phyloP scores from a whole-genome alignment of 164 flowering plant genomes.

The Pachysandra terminalis region DNA sequence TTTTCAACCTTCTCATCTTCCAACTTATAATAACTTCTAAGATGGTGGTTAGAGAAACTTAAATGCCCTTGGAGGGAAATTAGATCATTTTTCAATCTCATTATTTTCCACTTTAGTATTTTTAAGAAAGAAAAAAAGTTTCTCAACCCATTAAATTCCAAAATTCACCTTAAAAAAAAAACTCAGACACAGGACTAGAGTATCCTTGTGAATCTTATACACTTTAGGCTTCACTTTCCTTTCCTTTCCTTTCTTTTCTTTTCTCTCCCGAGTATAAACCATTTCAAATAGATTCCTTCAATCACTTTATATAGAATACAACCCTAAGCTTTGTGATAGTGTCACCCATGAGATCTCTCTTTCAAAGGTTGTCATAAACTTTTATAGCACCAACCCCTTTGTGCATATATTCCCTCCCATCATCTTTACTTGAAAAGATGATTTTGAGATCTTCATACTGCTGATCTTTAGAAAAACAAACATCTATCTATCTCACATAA shows the following conservation, averaged over 20 bases:
- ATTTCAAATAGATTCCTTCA: constrained; percentile 29
- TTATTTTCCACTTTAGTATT: no score
- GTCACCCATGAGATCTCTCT: constrained; percentile 20
- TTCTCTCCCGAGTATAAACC: constrained; percentile 16
- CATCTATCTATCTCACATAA: no score
- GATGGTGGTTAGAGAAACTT: no score
- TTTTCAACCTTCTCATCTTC: no score
- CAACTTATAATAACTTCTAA: no score
- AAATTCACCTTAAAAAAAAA: background rate
- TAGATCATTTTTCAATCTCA: no score
- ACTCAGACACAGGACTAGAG: background rate
- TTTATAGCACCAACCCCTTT: constrained; percentile 23
- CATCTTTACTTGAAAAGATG: constrained; percentile 15
- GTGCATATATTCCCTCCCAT: constrained; percentile 50
- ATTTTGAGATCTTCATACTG: no score
- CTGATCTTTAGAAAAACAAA: no score
- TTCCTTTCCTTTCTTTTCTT: background rate
- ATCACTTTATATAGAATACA: constrained; percentile 29
- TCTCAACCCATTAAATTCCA: background rate
- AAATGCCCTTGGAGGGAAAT: no score
- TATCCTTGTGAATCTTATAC: constrained; percentile 15
- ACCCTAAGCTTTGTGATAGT: constrained; percentile 15
- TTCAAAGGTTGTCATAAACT: constrained; percentile 24
- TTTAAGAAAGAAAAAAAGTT: no score
- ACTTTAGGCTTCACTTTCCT: constrained; percentile 10